Conservation (phyloP, 345 rosid species). For the Lagerstroemia speciosa region DNA sequence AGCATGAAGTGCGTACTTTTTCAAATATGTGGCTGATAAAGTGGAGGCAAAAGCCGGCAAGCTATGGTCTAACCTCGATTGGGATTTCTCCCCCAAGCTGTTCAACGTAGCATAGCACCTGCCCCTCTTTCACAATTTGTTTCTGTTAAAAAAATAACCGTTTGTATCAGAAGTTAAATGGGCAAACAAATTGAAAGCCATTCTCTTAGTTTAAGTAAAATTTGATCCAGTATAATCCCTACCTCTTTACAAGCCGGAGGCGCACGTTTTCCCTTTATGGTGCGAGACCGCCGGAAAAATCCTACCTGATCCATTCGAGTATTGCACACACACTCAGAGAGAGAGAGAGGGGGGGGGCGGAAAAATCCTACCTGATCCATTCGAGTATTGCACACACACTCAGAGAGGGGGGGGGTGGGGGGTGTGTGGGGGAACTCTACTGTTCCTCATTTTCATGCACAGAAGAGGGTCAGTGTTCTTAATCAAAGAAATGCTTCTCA, state of each 20-base stretch:
- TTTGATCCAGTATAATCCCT: not conserved
- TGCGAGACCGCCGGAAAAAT: slow-evolving; percentile 65
- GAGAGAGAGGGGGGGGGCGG: no score
- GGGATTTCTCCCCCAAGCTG: slow-evolving; percentile 82
- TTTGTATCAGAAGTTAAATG: slow-evolving; percentile 13
- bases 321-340: slow-evolving; percentile 3
- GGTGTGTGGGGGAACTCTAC: no score
- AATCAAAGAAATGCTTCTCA: not conserved
- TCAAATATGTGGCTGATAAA: not conserved
- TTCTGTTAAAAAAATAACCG: slow-evolving; percentile 38
- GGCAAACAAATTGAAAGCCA: not conserved
- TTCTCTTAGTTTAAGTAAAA: not conserved
- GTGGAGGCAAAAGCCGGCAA: not conserved
- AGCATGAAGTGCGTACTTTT: not conserved
- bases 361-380: slow-evolving; percentile 69
- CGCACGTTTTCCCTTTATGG: slow-evolving; percentile 64
- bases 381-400: not conserved
- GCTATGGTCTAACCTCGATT: slow-evolving; percentile 39
- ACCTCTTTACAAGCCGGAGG: slow-evolving; percentile 97
- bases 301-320: slow-evolving; percentile 54
- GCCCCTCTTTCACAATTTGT: slow-evolving; percentile 85
- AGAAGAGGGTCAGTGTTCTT: not conserved
- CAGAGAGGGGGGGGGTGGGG: slow-evolving; percentile 7
- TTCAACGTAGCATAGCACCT: slow-evolving; percentile 72
- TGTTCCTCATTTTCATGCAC: no score